These are phyloP conservation scores for Byssothecium circinans DNA, from an alignment of 2,329 filamentous ascomycete species.

Conservation along the genomic window DNA sequence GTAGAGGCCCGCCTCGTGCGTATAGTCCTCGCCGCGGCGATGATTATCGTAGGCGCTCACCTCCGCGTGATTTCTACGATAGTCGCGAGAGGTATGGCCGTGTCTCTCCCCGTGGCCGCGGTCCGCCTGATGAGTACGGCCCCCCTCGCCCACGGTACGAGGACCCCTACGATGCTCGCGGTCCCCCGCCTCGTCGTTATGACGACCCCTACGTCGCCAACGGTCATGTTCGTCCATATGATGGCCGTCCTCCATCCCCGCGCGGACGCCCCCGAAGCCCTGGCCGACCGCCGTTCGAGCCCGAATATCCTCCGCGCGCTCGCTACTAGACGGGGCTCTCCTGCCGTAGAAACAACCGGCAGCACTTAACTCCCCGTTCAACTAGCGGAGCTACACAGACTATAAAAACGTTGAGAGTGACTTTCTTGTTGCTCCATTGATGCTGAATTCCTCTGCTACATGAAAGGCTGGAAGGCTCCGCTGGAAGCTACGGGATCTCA, in stretches of 20 bases:
- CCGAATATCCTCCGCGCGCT: slow-evolving; percentile 49
- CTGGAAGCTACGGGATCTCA: not conserved
- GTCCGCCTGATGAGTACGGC: slow-evolving; percentile 72
- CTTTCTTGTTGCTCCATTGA: not conserved
- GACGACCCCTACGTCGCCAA: slow-evolving; percentile 62
- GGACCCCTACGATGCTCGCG: slow-evolving; percentile 67
- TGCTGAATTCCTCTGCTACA: too few relatives aligned
- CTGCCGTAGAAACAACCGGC: too few relatives aligned
- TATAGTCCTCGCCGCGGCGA: slow-evolving; percentile 78
- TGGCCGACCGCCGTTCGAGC: slow-evolving; percentile 61
- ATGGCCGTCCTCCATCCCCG: slow-evolving; percentile 50
- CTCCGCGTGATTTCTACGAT: slow-evolving; percentile 83
- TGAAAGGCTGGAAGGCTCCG: too few relatives aligned
- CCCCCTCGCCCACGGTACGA: slow-evolving; percentile 66
- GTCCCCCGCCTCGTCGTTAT: slow-evolving; percentile 59
- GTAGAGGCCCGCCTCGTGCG: slow-evolving; percentile 76
- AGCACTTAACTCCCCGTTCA: too few relatives aligned
- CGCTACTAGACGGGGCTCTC: slow-evolving; percentile 26
- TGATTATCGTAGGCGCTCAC: slow-evolving; percentile 83
- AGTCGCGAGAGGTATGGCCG: slow-evolving; percentile 66
- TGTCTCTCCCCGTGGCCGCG: slow-evolving; percentile 67
- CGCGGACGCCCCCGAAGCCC: slow-evolving; percentile 48
- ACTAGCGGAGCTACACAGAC: too few relatives aligned
- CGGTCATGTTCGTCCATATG: slow-evolving; percentile 58
- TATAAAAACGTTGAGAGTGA: too few relatives aligned